Conservation (phyloP, 495 filamentous ascomycete genomes). For the Rusavskia elegans region DNA sequence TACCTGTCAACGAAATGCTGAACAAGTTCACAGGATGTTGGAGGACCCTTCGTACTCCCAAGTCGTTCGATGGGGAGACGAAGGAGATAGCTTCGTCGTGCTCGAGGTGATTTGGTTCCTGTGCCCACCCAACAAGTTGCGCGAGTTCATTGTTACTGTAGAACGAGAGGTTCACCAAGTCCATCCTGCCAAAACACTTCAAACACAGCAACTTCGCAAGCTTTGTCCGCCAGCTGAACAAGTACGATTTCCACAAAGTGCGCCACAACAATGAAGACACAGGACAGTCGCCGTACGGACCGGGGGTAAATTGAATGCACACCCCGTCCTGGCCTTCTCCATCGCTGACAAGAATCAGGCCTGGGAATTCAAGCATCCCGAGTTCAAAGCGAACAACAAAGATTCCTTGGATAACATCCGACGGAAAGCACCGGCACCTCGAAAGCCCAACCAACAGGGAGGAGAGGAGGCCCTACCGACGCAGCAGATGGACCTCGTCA, state of each 20-base stretch:
- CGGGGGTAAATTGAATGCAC: constrained; percentile 50
- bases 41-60: constrained; percentile 86
- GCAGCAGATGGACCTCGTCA: constrained; percentile 81
- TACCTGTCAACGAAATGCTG: constrained; percentile 4
- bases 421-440: constrained; percentile 83
- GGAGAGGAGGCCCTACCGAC: constrained; percentile 61
- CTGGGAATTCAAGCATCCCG: constrained; percentile 97
- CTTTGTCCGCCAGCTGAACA: constrained; percentile 97
- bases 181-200: constrained; percentile 94
- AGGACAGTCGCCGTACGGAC: constrained; percentile 77
- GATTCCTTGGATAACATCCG: constrained; percentile 94
- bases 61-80: constrained; percentile 90
- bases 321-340: background rate
- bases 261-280: constrained; percentile 90
- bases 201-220: constrained; percentile 99
- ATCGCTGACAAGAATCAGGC: constrained; percentile 37
- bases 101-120: constrained; percentile 51
- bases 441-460: constrained; percentile 45
- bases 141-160: constrained; percentile 18
- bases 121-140: background rate
- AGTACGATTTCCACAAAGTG: constrained; percentile 99
- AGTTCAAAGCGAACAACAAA: constrained; percentile 90
- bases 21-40: constrained; percentile 60
- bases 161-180: constrained; percentile 98
- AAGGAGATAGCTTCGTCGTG: constrained; percentile 92